Evolutionary conservation across 345 rosid species (phyloP), one percentile per base, ranked within the genome.

Genomic region (Zanthoxylum bungeanum): DNA sequence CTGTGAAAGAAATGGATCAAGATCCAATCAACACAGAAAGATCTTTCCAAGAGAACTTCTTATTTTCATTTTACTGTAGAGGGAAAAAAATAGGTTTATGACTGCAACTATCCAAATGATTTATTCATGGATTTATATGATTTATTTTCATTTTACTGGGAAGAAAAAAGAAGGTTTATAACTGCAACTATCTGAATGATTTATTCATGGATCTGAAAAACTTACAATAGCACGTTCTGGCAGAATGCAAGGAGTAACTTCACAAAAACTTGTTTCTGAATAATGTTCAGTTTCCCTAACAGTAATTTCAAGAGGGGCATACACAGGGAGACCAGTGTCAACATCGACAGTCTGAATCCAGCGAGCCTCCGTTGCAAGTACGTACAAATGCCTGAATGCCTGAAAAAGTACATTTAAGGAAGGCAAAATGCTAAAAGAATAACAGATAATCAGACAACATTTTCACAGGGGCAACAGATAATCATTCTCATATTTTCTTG

Each of bases 361-460:
- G 70, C 98, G 98, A 81, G 93, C 93, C 77, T 94, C 98, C 12
- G 97, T 82, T 60, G 98, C 97, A 47, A 94, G 97, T 70, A 94
- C 98, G 66, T 94, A 92, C 55, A 94, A 78, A 85, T 94, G 98
- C 85, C 98, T 87, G 83, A 94, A 90, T 72, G 98, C 98, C 98
- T 94, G 84, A 64, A 82, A 81, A 74, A 49, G 28, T 22, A 39
- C 47, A 63, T 37, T 66, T 66, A 68, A 28, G 44, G 10, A 72
- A 60, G 21, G 44, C 58, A 44, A 67, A 62, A 56, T 55, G 47
- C 71, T 25, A 44, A 64, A 30, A 44, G 60, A 24, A 47, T 60
- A 75, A 69, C 73, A 76, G 34, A 57, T 25, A n/a, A 22, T 60
- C n/a, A 47, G 56, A 34, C 44, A 47, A 7, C 44, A n/a, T 34